phyloP scores from a whole-genome alignment of 2,329 filamentous ascomycete species.

The Myriangium duriaei region DNA sequence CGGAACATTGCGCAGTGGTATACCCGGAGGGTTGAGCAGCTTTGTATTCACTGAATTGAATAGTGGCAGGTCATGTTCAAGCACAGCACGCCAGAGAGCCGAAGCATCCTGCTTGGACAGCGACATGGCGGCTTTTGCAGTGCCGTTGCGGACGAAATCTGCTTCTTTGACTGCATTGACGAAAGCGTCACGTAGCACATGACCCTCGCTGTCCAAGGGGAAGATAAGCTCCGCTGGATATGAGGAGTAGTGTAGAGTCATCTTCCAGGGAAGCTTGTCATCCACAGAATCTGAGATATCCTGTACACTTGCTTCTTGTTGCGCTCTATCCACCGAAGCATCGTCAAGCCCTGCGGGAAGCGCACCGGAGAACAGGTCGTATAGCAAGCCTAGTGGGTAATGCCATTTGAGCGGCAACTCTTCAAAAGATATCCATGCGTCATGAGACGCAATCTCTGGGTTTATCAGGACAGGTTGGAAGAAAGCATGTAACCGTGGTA shows the following conservation, averaged over 20 bases:
- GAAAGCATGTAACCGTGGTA: slow-evolving; percentile 50
- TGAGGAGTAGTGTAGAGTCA: slow-evolving; percentile 49
- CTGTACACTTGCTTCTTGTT: slow-evolving; percentile 13
- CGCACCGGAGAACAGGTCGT: slow-evolving; percentile 53
- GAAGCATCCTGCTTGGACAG: slow-evolving; percentile 75
- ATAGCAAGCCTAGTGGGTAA: slow-evolving; percentile 55
- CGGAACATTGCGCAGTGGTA: slow-evolving; percentile 69
- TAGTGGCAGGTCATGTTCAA: slow-evolving; percentile 59
- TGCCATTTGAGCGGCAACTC: slow-evolving; percentile 60
- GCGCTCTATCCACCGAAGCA: not conserved
- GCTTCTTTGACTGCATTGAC: slow-evolving; percentile 65
- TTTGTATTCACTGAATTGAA: slow-evolving; percentile 65
- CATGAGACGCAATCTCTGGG: slow-evolving; percentile 37
- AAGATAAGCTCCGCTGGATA: slow-evolving; percentile 48
- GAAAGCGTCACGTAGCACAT: slow-evolving; percentile 50
- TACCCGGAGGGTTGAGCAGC: slow-evolving; percentile 59
- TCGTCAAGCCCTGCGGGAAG: slow-evolving; percentile 24
- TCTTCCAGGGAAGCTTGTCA: slow-evolving; percentile 43
- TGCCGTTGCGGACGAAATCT: slow-evolving; percentile 78
- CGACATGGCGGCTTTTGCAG: slow-evolving; percentile 80
- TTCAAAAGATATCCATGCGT: slow-evolving; percentile 55
- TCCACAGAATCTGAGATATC: slow-evolving; percentile 15
- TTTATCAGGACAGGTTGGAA: slow-evolving; percentile 48
- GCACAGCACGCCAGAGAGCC: slow-evolving; percentile 68
- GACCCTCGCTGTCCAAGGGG: slow-evolving; percentile 41